Percentiles rank a stretch among this genome's conserved stretches.
These are phyloP conservation scores for Paecilomyces variotii DNA, from an alignment of 2,329 filamentous ascomycete genomes.

Conservation along the genomic window DNA sequence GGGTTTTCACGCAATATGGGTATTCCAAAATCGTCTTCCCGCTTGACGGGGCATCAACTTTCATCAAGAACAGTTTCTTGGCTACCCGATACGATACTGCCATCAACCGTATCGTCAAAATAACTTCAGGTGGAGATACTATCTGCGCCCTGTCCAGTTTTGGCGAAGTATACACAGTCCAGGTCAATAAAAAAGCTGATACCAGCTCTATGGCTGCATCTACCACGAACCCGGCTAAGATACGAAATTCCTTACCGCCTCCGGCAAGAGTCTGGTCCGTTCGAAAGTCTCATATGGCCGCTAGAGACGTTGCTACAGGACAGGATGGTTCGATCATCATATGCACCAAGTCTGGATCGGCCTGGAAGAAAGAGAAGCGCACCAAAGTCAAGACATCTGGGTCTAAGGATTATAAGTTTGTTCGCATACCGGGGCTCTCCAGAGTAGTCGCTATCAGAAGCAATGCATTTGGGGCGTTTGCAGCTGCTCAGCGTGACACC, in stretches of 20 bases:
- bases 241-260: slow-evolving; percentile 68
- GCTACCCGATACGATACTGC: slow-evolving; percentile 57
- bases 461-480: slow-evolving; percentile 83
- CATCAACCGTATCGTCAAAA: slow-evolving; percentile 62
- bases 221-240: slow-evolving; percentile 88
- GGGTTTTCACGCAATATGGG: slow-evolving; percentile 91
- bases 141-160: slow-evolving; percentile 78
- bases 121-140: slow-evolving; percentile 80
- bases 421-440: slow-evolving; percentile 79
- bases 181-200: slow-evolving; percentile 62
- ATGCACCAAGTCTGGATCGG: slow-evolving; percentile 82
- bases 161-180: slow-evolving; percentile 82
- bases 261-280: slow-evolving; percentile 84
- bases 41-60: slow-evolving; percentile 61
- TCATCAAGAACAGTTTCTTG: slow-evolving; percentile 58
- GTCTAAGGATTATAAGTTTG: slow-evolving; percentile 90
- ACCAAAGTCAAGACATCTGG: slow-evolving; percentile 68
- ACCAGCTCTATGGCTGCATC: slow-evolving; percentile 55
- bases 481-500: slow-evolving; percentile 75
- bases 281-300: slow-evolving; percentile 74
- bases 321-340: slow-evolving; percentile 93
- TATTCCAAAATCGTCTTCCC: slow-evolving; percentile 88
- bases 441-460: slow-evolving; percentile 76
- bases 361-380: slow-evolving; percentile 82
- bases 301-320: slow-evolving; percentile 76